Percentiles rank a stretch among this genome's conserved stretches.
Conservation (phyloP, 1,284 basidiomycete genomes). For the Tilletia horrida region DNA sequence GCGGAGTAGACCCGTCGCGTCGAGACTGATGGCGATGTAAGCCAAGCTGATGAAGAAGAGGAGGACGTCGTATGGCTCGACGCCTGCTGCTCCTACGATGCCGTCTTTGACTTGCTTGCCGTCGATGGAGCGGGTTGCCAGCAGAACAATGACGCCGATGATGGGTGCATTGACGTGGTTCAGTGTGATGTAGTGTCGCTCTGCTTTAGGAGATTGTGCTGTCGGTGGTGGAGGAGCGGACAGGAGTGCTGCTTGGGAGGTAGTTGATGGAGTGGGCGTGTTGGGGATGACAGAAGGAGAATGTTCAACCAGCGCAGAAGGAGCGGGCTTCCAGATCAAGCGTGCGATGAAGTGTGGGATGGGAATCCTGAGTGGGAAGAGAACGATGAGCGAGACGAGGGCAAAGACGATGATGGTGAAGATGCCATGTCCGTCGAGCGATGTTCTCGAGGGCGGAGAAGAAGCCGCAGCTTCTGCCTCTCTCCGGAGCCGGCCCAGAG, state of each 20-base stretch:
- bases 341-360: slow-evolving; percentile 30
- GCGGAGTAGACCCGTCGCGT: slow-evolving; percentile 80
- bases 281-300: neutral
- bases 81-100: slow-evolving; percentile 67
- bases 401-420: slow-evolving; percentile 52
- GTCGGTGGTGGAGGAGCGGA: neutral
- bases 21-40: slow-evolving; percentile 89
- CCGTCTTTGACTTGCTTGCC: slow-evolving; percentile 62
- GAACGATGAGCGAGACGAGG: slow-evolving; percentile 47
- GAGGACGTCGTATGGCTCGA: slow-evolving; percentile 88
- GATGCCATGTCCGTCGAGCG: slow-evolving; percentile 50
- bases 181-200: slow-evolving; percentile 22
- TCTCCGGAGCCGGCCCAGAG: neutral
- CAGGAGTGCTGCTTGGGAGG: neutral
- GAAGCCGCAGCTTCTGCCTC: neutral
- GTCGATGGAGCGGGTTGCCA: slow-evolving; percentile 71
- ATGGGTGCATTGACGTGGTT: slow-evolving; percentile 62
- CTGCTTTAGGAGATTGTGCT: neutral
- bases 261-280: neutral
- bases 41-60: slow-evolving; percentile 87
- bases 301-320: neutral
- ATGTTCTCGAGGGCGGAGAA: slow-evolving; percentile 16
- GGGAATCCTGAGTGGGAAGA: slow-evolving; percentile 40
- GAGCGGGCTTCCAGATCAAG: slow-evolving; percentile 1
- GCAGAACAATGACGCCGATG: slow-evolving; percentile 71